A percentile compares a stretch with the other conserved stretches of the same genome.
phyloP scores from a whole-genome alignment of 345 rosid species.

The Ceriops zippeliana region DNA sequence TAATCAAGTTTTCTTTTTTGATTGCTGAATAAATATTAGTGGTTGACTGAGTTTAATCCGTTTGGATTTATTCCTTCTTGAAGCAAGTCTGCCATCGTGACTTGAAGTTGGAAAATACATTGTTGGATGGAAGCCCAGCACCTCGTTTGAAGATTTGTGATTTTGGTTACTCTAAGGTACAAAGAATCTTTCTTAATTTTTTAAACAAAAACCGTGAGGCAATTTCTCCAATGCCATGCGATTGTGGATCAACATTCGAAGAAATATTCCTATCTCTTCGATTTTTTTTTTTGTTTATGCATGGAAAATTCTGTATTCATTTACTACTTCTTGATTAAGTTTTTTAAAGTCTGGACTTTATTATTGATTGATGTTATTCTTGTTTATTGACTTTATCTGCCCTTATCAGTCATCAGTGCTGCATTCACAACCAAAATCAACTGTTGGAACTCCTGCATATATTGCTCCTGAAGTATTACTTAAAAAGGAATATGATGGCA shows the following conservation, averaged over 20 bases:
- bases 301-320: background rate
- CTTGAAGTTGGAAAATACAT: conserved; percentile 87
- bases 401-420: conserved; percentile 78
- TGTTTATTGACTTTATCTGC: conserved; percentile 8
- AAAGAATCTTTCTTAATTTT: background rate
- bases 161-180: conserved; percentile 99
- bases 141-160: conserved; percentile 96
- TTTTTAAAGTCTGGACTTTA: too few species aligned
- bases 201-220: background rate
- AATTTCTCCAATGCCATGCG: background rate
- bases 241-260: background rate
- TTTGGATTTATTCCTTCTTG: conserved; percentile 17
- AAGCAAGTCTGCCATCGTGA: conserved; percentile 99
- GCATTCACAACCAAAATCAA: conserved; percentile 94
- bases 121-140: conserved; percentile 93
- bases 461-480: conserved; percentile 98
- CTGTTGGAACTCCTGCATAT: conserved; percentile 99
- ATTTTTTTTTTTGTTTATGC: background rate
- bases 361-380: conserved; percentile 10
- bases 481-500: conserved; percentile 96
- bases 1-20: conserved; percentile 2
- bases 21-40: background rate
- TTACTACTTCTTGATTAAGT: background rate
- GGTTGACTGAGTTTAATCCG: conserved; percentile 5
- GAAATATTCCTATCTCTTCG: background rate